These are phyloP conservation scores for Groenewaldozyma salmanticensis DNA, from an alignment of 805 yeast species.

Conservation along the genomic window DNA sequence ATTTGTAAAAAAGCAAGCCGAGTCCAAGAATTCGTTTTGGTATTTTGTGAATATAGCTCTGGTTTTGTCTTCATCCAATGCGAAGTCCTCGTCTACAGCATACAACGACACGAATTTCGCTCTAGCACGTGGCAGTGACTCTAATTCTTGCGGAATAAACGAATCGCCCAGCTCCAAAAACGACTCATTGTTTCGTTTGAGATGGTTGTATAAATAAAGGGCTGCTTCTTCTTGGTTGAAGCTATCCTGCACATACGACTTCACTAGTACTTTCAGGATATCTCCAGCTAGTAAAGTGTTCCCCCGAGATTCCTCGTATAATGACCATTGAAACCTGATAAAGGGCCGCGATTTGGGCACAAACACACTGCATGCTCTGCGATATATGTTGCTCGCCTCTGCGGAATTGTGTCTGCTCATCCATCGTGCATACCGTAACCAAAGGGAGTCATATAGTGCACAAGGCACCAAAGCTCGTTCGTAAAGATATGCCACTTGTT, in stretches of 20 bases:
- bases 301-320: slow-evolving; percentile 26
- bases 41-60: not conserved
- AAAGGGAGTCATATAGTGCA: slow-evolving; percentile 49
- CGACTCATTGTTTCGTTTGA: not conserved
- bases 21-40: not conserved
- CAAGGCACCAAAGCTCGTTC: slow-evolving; percentile 54
- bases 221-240: not conserved
- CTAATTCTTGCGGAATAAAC: too few species aligned
- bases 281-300: slow-evolving; percentile 21
- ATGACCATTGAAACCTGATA: slow-evolving; percentile 25
- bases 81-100: not conserved
- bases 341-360: slow-evolving; percentile 23
- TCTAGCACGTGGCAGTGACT: not conserved
- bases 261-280: slow-evolving; percentile 15
- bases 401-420: slow-evolving; percentile 18
- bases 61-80: not conserved
- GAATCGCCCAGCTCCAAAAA: too few species aligned
- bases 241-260: slow-evolving; percentile 2
- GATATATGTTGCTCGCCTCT: slow-evolving; percentile 36
- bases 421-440: slow-evolving; percentile 64
- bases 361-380: slow-evolving; percentile 38
- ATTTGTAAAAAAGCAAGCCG: slow-evolving; percentile 1
- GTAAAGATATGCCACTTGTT: slow-evolving; percentile 40
- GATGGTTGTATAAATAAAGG: slow-evolving; percentile 1
- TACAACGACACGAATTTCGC: slow-evolving; percentile 1